Evolutionary conservation across 208 protist species (phyloP).

Genomic region (Acanthamoeba lenticulata): DNA sequence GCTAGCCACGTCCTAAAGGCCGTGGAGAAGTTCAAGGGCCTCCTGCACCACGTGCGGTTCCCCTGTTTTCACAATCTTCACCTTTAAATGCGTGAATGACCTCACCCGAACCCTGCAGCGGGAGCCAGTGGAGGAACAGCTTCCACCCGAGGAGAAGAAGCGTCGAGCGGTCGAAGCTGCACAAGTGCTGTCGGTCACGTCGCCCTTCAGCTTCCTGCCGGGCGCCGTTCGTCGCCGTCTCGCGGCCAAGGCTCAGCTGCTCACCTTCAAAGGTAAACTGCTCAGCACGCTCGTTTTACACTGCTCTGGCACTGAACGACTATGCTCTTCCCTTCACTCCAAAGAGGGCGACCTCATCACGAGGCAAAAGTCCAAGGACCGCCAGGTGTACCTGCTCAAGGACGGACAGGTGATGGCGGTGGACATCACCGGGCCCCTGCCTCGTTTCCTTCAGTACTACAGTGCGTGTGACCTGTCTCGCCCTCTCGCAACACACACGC

Average conservation of each 20-base stretch:
- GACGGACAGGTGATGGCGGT: not conserved
- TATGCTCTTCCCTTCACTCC: too few species aligned
- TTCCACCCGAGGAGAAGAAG: slow-evolving; percentile 16
- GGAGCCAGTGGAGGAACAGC: not conserved
- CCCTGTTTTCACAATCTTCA: not conserved
- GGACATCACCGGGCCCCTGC: not conserved
- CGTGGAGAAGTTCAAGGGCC: not conserved
- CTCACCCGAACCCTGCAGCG: not conserved
- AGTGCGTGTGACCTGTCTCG: not conserved
- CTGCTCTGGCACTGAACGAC: not conserved
- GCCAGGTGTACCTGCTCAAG: not conserved
- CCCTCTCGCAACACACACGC: not conserved
- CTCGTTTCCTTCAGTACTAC: not conserved
- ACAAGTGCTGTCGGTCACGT: not conserved
- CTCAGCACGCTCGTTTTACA: not conserved
- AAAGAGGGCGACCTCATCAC: not conserved
- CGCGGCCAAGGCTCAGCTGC: not conserved
- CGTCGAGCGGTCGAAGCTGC: not conserved
- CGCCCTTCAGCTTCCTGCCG: not conserved
- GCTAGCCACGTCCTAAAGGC: not conserved
- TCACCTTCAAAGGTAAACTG: not conserved
- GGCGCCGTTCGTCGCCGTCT: not conserved
- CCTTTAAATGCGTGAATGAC: not conserved
- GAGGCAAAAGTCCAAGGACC: not conserved
- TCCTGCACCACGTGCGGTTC: not conserved